These are phyloP conservation scores for Psilocybe tampanensis DNA, from an alignment of 768 basidiomycete genomes.

Conservation along the genomic window DNA sequence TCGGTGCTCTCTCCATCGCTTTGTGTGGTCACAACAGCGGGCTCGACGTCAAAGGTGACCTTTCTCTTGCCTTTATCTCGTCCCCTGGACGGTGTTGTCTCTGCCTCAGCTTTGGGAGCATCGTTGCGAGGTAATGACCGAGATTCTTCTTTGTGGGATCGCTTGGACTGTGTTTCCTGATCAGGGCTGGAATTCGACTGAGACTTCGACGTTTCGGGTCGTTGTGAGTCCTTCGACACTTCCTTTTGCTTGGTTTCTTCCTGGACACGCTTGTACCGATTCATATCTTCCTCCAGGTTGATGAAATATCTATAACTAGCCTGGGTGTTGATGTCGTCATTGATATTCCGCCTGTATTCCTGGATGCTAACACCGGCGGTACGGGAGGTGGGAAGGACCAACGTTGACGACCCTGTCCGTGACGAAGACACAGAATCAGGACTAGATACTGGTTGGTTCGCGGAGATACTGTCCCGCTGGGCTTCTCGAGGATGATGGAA, in stretches of 20 bases:
- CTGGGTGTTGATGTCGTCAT: conserved; percentile 45
- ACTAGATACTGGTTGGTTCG: conserved; percentile 24
- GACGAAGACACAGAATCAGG: conserved; percentile 28
- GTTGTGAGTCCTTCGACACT: conserved; percentile 16
- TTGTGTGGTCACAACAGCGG: conserved; percentile 50
- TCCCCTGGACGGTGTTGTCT: conserved; percentile 25
- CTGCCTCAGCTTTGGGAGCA: conserved; percentile 22
- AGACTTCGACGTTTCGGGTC: conserved; percentile 23
- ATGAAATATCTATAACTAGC: conserved; percentile 48
- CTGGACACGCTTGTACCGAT: conserved; percentile 29
- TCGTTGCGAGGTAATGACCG: conserved; percentile 8
- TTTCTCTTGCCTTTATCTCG: conserved; percentile 60
- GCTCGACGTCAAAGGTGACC: conserved; percentile 74
- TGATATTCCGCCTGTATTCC: conserved; percentile 40
- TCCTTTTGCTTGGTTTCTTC: conserved; percentile 22
- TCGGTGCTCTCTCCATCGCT: conserved; percentile 34
- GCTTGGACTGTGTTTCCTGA: conserved; percentile 21
- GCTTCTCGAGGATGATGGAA: conserved; percentile 54
- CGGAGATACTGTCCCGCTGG: conserved; percentile 19
- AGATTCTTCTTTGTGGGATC: conserved; percentile 17
- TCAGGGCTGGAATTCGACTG: conserved; percentile 16
- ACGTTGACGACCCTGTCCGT: conserved; percentile 35
- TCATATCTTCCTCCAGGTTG: conserved; percentile 46
- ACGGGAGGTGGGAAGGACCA: conserved; percentile 26
- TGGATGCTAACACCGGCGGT: conserved; percentile 39